A percentile compares a stretch with the other conserved stretches of the same genome.
Evolutionary conservation across 2,329 filamentous ascomycete genomes (phyloP).

Genomic region (Paraphaeosphaeria minitans): DNA sequence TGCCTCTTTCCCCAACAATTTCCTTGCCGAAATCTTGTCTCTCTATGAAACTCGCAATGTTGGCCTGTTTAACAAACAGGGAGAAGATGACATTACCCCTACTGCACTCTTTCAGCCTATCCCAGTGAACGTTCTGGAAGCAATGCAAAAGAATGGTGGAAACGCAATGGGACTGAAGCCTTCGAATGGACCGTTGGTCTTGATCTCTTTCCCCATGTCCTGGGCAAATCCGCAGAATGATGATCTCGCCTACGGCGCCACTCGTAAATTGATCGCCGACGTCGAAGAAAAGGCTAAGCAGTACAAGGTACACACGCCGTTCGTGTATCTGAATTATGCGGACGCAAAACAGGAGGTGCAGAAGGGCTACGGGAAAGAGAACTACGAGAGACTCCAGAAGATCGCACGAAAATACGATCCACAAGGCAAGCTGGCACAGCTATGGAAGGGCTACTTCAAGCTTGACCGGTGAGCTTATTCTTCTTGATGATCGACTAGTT

Average conservation of each 20-base stretch:
- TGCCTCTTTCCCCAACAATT: neutral
- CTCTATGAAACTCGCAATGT: neutral
- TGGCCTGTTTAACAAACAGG: neutral
- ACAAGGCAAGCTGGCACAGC: neutral
- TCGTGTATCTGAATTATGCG: conserved; percentile 6
- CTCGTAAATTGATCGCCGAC: conserved; percentile 3
- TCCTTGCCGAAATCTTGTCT: neutral
- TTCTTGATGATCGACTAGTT: neutral
- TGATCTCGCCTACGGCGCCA: neutral
- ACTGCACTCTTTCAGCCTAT: neutral
- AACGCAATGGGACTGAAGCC: conserved; percentile 36
- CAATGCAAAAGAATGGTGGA: conserved; percentile 35
- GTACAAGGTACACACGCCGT: neutral
- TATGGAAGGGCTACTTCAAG: neutral
- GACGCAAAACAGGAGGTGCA: neutral
- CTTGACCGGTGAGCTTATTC: neutral
- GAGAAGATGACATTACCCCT: neutral
- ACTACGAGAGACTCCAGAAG: neutral
- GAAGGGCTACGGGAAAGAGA: neutral
- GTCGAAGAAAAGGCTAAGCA: conserved; percentile 1
- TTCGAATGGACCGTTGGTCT: conserved; percentile 23
- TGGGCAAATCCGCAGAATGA: conserved; percentile 5
- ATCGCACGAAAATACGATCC: neutral
- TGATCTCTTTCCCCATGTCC: conserved; percentile 12
- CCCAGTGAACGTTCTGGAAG: conserved; percentile 25